Percentiles rank a stretch among this genome's conserved stretches.
Conservation (phyloP, 805 yeast species). For the Teunomyces gatunensis region DNA sequence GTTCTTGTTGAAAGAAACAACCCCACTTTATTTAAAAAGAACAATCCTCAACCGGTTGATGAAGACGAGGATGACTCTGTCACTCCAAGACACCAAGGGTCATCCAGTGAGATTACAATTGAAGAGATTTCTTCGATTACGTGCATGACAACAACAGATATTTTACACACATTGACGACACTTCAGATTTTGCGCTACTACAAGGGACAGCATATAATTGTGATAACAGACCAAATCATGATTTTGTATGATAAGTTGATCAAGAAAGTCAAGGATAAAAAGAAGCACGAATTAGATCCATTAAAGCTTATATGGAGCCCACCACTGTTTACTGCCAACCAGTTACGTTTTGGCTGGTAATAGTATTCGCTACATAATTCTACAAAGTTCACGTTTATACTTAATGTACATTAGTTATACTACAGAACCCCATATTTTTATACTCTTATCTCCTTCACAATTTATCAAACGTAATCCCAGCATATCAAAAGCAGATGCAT, state of each 20-base stretch:
- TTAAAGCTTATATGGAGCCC: slow-evolving; percentile 83
- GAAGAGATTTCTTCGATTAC: slow-evolving; percentile 87
- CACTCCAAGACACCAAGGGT: slow-evolving; percentile 14
- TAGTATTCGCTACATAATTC: not conserved
- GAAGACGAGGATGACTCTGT: slow-evolving; percentile 15
- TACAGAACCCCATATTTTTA: slow-evolving; percentile 61
- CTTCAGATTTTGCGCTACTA: slow-evolving; percentile 86
- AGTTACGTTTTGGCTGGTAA: slow-evolving; percentile 93
- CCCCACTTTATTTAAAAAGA: slow-evolving; percentile 36
- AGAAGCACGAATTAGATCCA: slow-evolving; percentile 75
- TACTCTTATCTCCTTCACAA: slow-evolving; percentile 87
- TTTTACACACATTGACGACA: slow-evolving; percentile 89
- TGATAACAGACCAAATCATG: slow-evolving; percentile 79
- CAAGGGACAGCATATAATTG: slow-evolving; percentile 90
- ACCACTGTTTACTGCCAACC: slow-evolving; percentile 94
- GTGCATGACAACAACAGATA: slow-evolving; percentile 95
- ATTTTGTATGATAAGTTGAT: slow-evolving; percentile 67
- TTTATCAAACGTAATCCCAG: slow-evolving; percentile 80
- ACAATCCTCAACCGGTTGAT: slow-evolving; percentile 27
- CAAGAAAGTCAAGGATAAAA: slow-evolving; percentile 55
- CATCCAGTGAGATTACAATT: slow-evolving; percentile 60
- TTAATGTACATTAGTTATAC: slow-evolving; percentile 2
- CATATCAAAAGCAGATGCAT: slow-evolving; percentile 70
- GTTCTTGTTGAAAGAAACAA: slow-evolving; percentile 59
- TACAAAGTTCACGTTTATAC: not conserved